Conservation (phyloP, 2,329 filamentous ascomycete genomes). For the Paecilomyces dactylethromorphus region DNA sequence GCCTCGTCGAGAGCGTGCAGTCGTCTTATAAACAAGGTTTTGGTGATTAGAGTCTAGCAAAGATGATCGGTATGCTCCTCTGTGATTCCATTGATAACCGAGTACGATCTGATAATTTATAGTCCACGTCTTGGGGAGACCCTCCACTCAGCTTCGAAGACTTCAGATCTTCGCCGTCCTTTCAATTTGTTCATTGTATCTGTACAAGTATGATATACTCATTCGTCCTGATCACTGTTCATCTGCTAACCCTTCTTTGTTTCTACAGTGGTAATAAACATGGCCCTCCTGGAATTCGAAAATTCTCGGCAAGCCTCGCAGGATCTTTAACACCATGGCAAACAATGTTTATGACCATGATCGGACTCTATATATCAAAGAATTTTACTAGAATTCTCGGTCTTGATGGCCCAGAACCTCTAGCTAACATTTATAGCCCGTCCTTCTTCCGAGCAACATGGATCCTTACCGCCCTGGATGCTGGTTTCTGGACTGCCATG, state of each 20-base stretch:
- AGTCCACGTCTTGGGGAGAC: conserved; percentile 89
- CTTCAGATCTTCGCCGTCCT: conserved; percentile 88
- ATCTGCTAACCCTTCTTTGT: background rate
- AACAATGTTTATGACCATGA: conserved; percentile 74
- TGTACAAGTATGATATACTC: conserved; percentile 57
- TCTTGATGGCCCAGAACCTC: conserved; percentile 83
- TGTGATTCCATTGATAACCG: background rate
- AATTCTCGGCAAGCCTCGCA: conserved; percentile 60
- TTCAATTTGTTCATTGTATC: conserved; percentile 82
- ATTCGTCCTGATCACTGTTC: conserved; percentile 8
- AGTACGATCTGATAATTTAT: background rate
- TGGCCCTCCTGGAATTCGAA: conserved; percentile 69
- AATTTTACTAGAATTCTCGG: conserved; percentile 93
- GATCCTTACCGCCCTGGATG: conserved; percentile 92
- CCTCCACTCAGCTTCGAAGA: conserved; percentile 84
- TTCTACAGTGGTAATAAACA: conserved; percentile 68
- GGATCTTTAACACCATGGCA: conserved; percentile 80
- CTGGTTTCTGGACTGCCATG: conserved; percentile 99
- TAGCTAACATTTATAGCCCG: conserved; percentile 87
- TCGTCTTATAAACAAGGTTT: background rate
- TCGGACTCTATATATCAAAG: conserved; percentile 83
- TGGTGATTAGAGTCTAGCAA: background rate
- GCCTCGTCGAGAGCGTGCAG: background rate
- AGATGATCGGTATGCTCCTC: background rate
- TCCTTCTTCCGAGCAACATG: conserved; percentile 95